Evolutionary conservation across 2,329 filamentous ascomycete genomes (phyloP), one percentile per base, ranked within the genome.

Genomic region (Torrubiella hemipterigena): DNA sequence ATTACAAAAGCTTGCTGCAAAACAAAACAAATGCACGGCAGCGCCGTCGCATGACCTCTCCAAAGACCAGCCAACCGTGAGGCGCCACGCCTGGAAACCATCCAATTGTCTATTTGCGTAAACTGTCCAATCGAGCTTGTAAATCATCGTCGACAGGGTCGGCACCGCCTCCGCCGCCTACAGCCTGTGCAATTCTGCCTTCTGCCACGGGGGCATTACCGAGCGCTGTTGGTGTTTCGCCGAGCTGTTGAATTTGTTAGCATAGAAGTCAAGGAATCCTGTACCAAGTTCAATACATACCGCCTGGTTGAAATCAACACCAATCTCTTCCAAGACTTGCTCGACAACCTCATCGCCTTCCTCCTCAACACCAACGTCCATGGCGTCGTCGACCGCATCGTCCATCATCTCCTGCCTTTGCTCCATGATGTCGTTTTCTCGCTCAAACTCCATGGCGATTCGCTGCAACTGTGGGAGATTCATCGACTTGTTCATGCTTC

Each of bases 371-470:
- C 73, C 75, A 22, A 93, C 66, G 16, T 93, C 91, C 47, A 91
- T 95, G 30, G 89, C 87, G 54, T 98, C 91, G 52, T 98, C 91
- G 37, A 98, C 91, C 14, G 86, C 89, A 56, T 96, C 91, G 51
- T 96, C 89, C 91, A 98, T 96, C 83, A 98, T 95, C 58, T 96
- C 91, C 55, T 96, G 87, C 41, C 91, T 74, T 59, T 96, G 86
- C 46, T 98, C 91, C 91, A 98, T 98, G 36, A 98, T 87, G 49
- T 96, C 91, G 59, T 96, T 98, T 58, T 98, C 91, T 48, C 84
- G 80, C 61, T 98, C 91, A 48, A 98, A 98, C 51, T 98, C 91
- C 87, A 95, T 94, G 14, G 91, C 89, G 51, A 98, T 98, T 35
- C 89, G 77, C 55, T 96, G 89, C 20, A 98, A 66, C 13, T 86